Percentiles rank a stretch among this genome's conserved stretches.
These are phyloP conservation scores for Litchi chinensis DNA, from an alignment of 345 rosid species.

Conservation along the genomic window DNA sequence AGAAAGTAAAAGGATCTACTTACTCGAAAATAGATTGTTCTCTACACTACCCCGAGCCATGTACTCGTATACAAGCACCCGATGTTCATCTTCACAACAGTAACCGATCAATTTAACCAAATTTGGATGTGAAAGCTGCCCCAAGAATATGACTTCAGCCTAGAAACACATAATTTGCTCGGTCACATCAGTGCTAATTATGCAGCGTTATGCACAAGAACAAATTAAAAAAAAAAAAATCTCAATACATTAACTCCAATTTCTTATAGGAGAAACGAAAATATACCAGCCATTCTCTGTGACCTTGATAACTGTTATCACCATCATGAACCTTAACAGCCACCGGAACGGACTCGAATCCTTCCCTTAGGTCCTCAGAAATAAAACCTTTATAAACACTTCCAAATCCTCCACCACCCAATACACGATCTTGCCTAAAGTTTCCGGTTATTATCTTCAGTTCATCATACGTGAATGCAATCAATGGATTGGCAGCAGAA, in stretches of 20 bases:
- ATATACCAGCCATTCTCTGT: constrained; percentile 97
- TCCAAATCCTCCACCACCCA: constrained; percentile 99
- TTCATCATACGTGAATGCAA: constrained; percentile 80
- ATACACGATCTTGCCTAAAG: constrained; percentile 86
- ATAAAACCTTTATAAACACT: constrained; percentile 89
- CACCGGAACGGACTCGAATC: constrained; percentile 65
- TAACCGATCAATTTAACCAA: constrained; percentile 91
- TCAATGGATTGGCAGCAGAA: constrained; percentile 74
- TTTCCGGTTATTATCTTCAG: constrained; percentile 70
- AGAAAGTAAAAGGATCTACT: constrained; percentile 27
- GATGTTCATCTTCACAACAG: constrained; percentile 86
- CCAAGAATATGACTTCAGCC: constrained; percentile 98
- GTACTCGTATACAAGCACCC: constrained; percentile 86
- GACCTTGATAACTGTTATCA: constrained; percentile 89
- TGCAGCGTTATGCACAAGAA: neutral
- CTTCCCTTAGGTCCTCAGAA: constrained; percentile 60
- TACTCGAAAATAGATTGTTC: constrained; percentile 84
- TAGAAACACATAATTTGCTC: constrained; percentile 32
- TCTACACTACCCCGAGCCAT: constrained; percentile 97
- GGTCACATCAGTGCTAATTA: constrained; percentile 19
- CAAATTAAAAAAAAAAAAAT: neutral
- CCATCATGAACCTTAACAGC: constrained; percentile 99
- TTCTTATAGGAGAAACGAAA: neutral
- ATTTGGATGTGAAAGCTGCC: constrained; percentile 96
- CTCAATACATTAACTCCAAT: neutral